phyloP scores from a whole-genome alignment of 2,329 filamentous ascomycete species.

The Colletotrichum spinosum region DNA sequence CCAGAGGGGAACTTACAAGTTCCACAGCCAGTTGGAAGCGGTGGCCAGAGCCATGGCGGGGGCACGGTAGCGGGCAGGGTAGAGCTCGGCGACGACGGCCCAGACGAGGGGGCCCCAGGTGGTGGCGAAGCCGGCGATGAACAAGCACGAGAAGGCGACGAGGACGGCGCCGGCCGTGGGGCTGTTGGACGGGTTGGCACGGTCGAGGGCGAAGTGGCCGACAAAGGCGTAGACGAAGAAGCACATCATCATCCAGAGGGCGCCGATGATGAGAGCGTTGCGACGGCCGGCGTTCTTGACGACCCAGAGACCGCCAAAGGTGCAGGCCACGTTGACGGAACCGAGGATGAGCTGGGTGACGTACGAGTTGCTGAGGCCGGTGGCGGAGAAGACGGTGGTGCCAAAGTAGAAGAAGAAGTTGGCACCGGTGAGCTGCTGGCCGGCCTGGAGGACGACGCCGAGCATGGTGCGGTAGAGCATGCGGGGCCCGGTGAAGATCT shows the following conservation, averaged over 20 bases:
- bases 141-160: constrained; percentile 76
- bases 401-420: constrained; percentile 78
- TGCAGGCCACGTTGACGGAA: constrained; percentile 75
- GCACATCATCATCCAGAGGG: constrained; percentile 68
- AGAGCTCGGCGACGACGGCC: constrained; percentile 74
- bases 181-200: constrained; percentile 54
- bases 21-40: constrained; percentile 73
- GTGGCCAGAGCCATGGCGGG: constrained; percentile 68
- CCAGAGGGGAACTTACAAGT: constrained; percentile 70
- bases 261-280: constrained; percentile 71
- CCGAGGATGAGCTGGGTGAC: constrained; percentile 76
- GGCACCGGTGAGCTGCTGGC: constrained; percentile 76
- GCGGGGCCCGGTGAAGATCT: constrained; percentile 75
- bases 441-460: constrained; percentile 71
- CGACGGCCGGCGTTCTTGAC: constrained; percentile 75
- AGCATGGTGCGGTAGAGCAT: constrained; percentile 74
- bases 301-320: constrained; percentile 73
- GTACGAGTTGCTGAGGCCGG: constrained; percentile 74
- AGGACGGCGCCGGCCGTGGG: constrained; percentile 67
- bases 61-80: constrained; percentile 67
- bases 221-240: constrained; percentile 63
- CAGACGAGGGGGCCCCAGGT: constrained; percentile 79
- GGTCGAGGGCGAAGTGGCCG: constrained; percentile 58
- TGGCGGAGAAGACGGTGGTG: constrained; percentile 73
- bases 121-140: constrained; percentile 74